Evolutionary conservation across 1,284 basidiomycete species (phyloP), one percentile per base, ranked within the genome.

Genomic region (Heterobasidion annosum): DNA sequence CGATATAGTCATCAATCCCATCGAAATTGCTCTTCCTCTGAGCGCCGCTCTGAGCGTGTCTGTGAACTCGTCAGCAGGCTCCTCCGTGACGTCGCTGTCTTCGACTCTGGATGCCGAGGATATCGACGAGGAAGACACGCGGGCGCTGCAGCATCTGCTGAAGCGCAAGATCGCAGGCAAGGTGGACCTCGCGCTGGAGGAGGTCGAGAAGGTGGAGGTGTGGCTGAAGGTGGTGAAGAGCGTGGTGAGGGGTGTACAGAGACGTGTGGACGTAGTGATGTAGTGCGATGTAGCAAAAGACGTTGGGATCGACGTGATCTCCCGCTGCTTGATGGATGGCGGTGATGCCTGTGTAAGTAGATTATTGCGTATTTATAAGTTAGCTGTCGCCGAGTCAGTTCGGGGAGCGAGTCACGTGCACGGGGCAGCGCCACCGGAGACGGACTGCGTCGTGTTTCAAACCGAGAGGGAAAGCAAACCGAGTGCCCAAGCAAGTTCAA

Each of bases 221-320:
- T 87, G 86, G 82, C 64, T 85, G 34, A 72, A 75, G 47, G 76
- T 85, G 54, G 77, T 87, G 56, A 81, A 78, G 61, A 81, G 81
- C 53, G 78, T 79, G 44, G 71, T 85, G 34, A 72, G 75, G 46
- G 77, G 77, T 52, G 73, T 85, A 46, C 79, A 79, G 63, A 69
- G 73, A 56, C 70, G 74, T 57, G 53, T 49, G 33, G 54, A 54
- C 44, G 48, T 54, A 47, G 34, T 34, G 12, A 8, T 50, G 34
- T 54, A n/a, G 43, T 13, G 42, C 8, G 51, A 15, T 33, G 54
- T 55, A 42, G 25, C n/a, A 2, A 40, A 54, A 54, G 52, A 54
- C 45, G 2, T 47, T 47, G 15, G 12, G 45, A 2, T 13, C 35
- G 7, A 16, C 18, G 35, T 16, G 8, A 34, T n/a, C 10, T 35